Evolutionary conservation across 2,329 filamentous ascomycete species (phyloP), one percentile per base, ranked within the genome.

Genomic region (Chaetomium globosum): DNA sequence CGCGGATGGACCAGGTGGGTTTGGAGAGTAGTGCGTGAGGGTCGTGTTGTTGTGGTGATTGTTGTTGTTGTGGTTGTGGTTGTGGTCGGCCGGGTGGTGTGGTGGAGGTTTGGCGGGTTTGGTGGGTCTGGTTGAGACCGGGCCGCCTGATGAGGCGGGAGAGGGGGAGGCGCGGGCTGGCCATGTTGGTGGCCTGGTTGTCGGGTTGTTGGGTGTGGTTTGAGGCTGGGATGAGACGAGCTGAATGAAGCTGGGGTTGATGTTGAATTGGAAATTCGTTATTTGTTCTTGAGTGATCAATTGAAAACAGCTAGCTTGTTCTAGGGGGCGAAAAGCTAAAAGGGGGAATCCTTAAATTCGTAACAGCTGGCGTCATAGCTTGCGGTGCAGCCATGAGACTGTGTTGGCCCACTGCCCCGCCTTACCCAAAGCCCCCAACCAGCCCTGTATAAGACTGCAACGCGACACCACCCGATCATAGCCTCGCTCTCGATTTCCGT

Each of bases 1-100:
- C 89, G 39, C 86, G 81, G 70, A 96, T 88, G 54, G 93, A 97
- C 93, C 93, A 97, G 57, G 85, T 89, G 26, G 93, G 92, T 10
- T 56, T 62, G 48, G 68, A 66, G 84, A 83, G 19, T 86, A 83
- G 61, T 94, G 53, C 23, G 65, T 48, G 21, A 36, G 68, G 57
- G 53, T 68, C 36, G 54, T 64, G 43, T 36, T 61, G 51, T 12
- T 16, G 39, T 19, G 5, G 43, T 36, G 8, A 9, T 31, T 31
- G 36, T 13, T 13, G 43, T 36, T 26, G 26, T 26, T 26, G n/a
- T n/a, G n/a, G n/a, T n/a, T n/a, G n/a, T n/a, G n/a, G n/a, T n/a
- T 61, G 49, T 16, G 46, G 56, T 16, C 36, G 54, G 19, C 19
- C 49, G 21, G 53, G 48, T 30, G 59, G 21, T 28, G 53, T 19